Conservation (phyloP, 1,139 yeast genomes). For the Arxiozyma heterogenica region DNA sequence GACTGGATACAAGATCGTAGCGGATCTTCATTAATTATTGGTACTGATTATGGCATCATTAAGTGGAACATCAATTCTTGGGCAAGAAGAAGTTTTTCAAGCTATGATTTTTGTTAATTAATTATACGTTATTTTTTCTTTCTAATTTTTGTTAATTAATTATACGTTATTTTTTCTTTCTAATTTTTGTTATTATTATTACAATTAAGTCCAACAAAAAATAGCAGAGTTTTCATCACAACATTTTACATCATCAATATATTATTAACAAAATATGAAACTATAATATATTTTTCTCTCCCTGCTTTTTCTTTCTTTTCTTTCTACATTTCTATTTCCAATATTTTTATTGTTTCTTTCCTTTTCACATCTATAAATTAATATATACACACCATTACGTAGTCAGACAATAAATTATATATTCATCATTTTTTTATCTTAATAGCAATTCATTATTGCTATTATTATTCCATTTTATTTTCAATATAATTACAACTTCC, state of each 20-base stretch:
- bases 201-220: background rate
- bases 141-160: conserved; percentile 22
- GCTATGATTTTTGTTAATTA: conserved; percentile 28
- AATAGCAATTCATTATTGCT: too few species aligned
- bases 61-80: conserved; percentile 45
- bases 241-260: background rate
- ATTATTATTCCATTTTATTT: too few species aligned
- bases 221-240: background rate
- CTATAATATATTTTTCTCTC: too few species aligned
- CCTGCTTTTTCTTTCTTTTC: background rate
- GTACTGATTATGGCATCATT: conserved; percentile 40
- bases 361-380: background rate
- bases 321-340: background rate
- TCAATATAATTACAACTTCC: conserved; percentile 16
- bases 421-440: background rate
- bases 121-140: background rate
- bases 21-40: conserved; percentile 39
- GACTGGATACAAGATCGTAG: conserved; percentile 36
- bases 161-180: background rate
- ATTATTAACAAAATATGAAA: too few species aligned
- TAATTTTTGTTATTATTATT: background rate
- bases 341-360: background rate
- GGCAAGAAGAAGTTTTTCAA: conserved; percentile 44
- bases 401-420: background rate
- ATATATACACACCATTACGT: background rate